phyloP scores from a whole-genome alignment of 2,329 filamentous ascomycete genomes.

The Stenocarpella maydis region DNA sequence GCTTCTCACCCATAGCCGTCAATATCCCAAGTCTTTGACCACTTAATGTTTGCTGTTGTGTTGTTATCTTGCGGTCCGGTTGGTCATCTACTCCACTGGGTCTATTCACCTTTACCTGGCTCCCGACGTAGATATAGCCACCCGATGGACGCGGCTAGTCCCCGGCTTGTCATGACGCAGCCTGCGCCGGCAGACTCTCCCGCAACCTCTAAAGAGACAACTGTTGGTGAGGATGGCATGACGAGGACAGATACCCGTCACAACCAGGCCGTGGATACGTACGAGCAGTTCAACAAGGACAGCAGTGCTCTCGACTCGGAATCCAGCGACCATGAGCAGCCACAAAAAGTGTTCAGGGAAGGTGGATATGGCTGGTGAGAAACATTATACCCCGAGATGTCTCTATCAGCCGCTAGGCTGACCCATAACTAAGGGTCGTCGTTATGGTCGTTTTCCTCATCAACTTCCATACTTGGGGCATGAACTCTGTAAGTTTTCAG shows the following conservation, averaged over 20 bases:
- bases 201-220: neutral
- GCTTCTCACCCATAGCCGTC: neutral
- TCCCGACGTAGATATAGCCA: constrained; percentile 5
- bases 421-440: constrained; percentile 54
- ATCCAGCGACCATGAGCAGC: constrained; percentile 37
- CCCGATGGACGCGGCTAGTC: neutral
- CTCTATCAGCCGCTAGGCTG: neutral
- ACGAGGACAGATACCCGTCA: constrained; percentile 11
- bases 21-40: neutral
- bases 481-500: constrained; percentile 65
- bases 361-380: constrained; percentile 68
- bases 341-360: constrained; percentile 52
- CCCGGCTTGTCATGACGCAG: constrained; percentile 1
- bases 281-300: constrained; percentile 22
- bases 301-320: constrained; percentile 37
- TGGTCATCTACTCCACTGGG: neutral
- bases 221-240: constrained; percentile 4
- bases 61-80: neutral
- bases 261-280: neutral
- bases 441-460: constrained; percentile 63
- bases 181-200: neutral
- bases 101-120: neutral
- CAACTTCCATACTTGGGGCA: constrained; percentile 78
- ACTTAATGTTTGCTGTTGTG: neutral
- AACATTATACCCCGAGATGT: neutral